Base-by-base conservation (phyloP, 768 basidiomycete genomes). In the Udeniomyces megalosporus region DNA sequence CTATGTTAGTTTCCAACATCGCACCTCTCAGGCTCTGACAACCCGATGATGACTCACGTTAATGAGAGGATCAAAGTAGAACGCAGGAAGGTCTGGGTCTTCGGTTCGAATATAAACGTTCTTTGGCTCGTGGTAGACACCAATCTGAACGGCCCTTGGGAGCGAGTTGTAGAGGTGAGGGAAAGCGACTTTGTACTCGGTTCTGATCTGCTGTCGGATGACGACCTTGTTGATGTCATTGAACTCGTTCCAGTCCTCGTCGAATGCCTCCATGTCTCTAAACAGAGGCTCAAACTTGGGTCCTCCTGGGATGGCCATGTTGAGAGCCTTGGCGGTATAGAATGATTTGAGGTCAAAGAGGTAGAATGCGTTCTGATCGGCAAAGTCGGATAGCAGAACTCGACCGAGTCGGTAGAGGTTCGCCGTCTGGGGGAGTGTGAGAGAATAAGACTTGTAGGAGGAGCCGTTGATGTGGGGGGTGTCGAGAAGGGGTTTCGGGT, bases 211-310 rank as follows among this genome's bases (percentile, higher is more conserved):
- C 71, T 97, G 91, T 24, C 95, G 91, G 68, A 99, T 97, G 74
- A 99, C 93, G 70, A 99, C 86, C 75, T 99, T 99, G 77, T 95
- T 92, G 75, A 97, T 95, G 71, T 99, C 95, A 72, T 99, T 99
- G 70, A 99, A 99, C 73, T 95, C 91, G 68, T 73, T 73, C 72
- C 72, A 73, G 71, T 99, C 95, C 72, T 97, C 95, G 70, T 99
- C 95, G 68, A 89, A 96, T 14, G 85, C 79, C 70, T 97, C 95
- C 84, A 92, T 90, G 70, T 99, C 95, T 53, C 93, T 82, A 74
- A 90, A 77, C 29, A 99, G 77, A 17, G 93, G 95, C 77, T 99
- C 95, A 66, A 97, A 99, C 73, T 96, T 95, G 2, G 95, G 95
- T 52, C 95, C 95, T 61, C 93, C 95, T 0, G 95, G 95, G 68